phyloP scores from a whole-genome alignment of 2,329 filamentous ascomycete genomes.

The Ophiocordyceps robertsii region DNA sequence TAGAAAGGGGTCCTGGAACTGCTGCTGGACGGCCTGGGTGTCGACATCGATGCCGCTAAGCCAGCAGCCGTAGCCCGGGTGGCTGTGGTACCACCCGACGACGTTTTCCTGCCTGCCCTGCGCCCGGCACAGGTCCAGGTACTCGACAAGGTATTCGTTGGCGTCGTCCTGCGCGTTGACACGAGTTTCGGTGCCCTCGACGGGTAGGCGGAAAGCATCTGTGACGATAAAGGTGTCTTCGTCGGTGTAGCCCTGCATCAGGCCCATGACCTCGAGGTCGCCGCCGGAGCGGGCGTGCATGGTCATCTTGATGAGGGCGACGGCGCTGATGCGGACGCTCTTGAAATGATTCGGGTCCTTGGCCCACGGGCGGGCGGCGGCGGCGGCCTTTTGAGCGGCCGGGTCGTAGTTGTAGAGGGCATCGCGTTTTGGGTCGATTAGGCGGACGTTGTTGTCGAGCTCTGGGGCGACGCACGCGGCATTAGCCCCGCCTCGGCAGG shows the following conservation, averaged over 20 bases:
- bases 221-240: constrained; percentile 81
- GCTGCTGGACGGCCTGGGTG: constrained; percentile 77
- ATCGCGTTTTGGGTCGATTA: constrained; percentile 78
- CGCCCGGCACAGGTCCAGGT: constrained; percentile 62
- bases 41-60: constrained; percentile 88
- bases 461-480: constrained; percentile 40
- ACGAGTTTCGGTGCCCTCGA: constrained; percentile 95
- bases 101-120: constrained; percentile 76
- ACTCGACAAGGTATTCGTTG: constrained; percentile 92
- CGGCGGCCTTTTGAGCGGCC: constrained; percentile 52
- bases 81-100: constrained; percentile 96
- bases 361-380: constrained; percentile 58
- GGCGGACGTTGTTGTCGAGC: constrained; percentile 71
- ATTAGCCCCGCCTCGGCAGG: not conserved
- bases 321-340: constrained; percentile 80
- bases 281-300: constrained; percentile 97
- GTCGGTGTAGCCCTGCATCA: constrained; percentile 93
- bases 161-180: constrained; percentile 94
- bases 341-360: constrained; percentile 80
- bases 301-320: constrained; percentile 95
- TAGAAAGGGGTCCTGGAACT: constrained; percentile 78
- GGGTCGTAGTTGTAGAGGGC: constrained; percentile 78
- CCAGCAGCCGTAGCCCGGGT: constrained; percentile 98
- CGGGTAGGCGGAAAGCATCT: constrained; percentile 83
- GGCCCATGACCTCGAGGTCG: constrained; percentile 85